phyloP scores from a whole-genome alignment of 441 rosid species.

The Capsella rubella region DNA sequence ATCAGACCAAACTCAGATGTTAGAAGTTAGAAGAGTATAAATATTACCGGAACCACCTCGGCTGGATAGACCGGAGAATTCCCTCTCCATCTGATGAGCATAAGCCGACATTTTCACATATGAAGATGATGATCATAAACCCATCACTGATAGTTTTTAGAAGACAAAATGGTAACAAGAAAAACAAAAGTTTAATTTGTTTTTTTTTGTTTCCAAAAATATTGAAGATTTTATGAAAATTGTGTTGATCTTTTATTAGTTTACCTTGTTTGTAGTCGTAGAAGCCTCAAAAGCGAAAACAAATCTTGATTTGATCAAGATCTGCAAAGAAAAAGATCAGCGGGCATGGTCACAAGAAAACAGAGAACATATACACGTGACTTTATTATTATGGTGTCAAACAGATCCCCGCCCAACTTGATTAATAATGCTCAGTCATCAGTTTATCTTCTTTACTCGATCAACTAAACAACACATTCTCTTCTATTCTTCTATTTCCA shows the following conservation, averaged over 20 bases:
- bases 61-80: constrained; percentile 71
- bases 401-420: constrained; percentile 1
- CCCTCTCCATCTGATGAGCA: constrained; percentile 79
- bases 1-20: constrained; percentile 20
- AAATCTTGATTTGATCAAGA: constrained; percentile 32
- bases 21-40: not conserved
- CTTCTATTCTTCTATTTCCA: constrained; percentile 13
- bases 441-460: constrained; percentile 33
- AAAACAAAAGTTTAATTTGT: not conserved
- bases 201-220: too few relatives aligned
- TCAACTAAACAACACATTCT: not conserved
- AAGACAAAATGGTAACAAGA: not conserved
- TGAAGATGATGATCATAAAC: not conserved
- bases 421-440: not conserved
- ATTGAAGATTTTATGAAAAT: not conserved
- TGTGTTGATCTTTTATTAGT: not conserved
- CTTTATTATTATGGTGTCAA: constrained; percentile 2
- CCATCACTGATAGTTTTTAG: not conserved
- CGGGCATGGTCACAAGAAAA: constrained; percentile 31
- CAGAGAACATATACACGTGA: constrained; percentile 35
- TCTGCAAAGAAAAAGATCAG: constrained; percentile 16
- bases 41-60: constrained; percentile 76
- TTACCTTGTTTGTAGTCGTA: constrained; percentile 12
- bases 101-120: constrained; percentile 62
- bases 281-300: constrained; percentile 7